Conservation (phyloP, 345 rosid genomes). For the Populus deltoides region DNA sequence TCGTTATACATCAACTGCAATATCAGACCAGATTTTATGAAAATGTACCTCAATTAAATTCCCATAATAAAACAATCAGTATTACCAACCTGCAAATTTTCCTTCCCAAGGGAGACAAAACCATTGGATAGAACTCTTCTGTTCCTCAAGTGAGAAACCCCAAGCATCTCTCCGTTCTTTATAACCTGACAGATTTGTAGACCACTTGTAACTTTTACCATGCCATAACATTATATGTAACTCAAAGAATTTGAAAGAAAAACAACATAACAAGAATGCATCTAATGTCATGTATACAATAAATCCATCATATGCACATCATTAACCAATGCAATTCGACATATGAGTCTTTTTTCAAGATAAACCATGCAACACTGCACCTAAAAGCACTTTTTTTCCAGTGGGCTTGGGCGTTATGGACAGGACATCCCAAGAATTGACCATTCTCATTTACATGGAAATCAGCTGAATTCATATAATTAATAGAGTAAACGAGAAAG, state of each 20-base stretch:
- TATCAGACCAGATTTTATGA: constrained; percentile 20
- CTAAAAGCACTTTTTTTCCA: neutral
- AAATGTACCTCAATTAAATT: constrained; percentile 16
- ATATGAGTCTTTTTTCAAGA: neutral
- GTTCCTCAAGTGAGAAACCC: constrained; percentile 95
- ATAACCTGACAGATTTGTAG: constrained; percentile 62
- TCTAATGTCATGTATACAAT: neutral
- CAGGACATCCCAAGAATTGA: neutral
- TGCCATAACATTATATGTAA: neutral
- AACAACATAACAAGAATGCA: neutral
- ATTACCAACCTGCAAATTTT: constrained; percentile 75
- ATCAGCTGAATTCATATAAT: neutral
- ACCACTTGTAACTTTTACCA: neutral
- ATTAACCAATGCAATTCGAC: constrained; percentile 2
- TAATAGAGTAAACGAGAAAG: neutral
- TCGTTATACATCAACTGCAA: constrained; percentile 95
- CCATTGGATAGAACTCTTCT: constrained; percentile 95
- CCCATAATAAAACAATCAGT: constrained; percentile 15
- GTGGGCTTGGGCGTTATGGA: neutral
- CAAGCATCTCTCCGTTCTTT: constrained; percentile 99
- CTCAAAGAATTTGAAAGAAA: neutral
- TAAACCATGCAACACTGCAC: neutral
- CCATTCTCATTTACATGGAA: neutral
- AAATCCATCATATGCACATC: neutral
- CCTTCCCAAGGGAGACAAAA: constrained; percentile 85